These are phyloP conservation scores for Fraxinus baroniana DNA, from an alignment of 305 asterid genomes.

Conservation along the genomic window DNA sequence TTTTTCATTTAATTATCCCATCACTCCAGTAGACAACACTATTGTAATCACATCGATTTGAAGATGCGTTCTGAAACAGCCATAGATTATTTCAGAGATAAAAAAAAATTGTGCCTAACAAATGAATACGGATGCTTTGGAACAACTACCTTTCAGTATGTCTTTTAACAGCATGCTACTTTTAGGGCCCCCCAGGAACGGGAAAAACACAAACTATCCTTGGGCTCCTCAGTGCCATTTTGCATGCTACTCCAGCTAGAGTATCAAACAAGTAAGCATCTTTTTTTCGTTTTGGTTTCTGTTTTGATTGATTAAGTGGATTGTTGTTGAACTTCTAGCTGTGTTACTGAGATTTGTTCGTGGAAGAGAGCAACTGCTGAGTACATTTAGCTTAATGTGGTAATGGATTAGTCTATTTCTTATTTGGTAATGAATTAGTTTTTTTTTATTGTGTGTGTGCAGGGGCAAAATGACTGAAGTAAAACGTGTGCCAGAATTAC, in stretches of 20 bases:
- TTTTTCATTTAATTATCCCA: neutral
- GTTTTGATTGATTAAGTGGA: constrained; percentile 12
- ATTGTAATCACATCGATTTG: constrained; percentile 1
- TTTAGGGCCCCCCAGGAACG: constrained; percentile 98
- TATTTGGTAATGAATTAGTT: constrained; percentile 12
- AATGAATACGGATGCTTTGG: neutral
- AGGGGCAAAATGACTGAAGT: constrained; percentile 54
- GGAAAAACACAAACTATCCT: constrained; percentile 99
- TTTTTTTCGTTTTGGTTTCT: constrained; percentile 9
- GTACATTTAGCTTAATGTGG: constrained; percentile 6
- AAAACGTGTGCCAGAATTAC: constrained; percentile 67
- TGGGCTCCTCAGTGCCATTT: constrained; percentile 90
- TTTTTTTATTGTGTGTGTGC: constrained; percentile 25
- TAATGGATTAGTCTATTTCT: constrained; percentile 11
- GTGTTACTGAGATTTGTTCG: constrained; percentile 21
- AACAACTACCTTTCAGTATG: neutral
- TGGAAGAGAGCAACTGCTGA: constrained; percentile 17
- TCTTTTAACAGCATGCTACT: constrained; percentile 35
- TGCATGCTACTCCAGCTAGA: constrained; percentile 97
- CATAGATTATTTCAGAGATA: neutral
- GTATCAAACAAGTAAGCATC: constrained; percentile 54
- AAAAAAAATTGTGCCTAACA: constrained; percentile 11
- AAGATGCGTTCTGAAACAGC: neutral
- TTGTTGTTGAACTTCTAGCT: neutral
- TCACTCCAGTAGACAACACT: constrained; percentile 3